These are phyloP conservation scores for Zanthoxylum bungeanum DNA, from an alignment of 345 rosid genomes.

Conservation along the genomic window DNA sequence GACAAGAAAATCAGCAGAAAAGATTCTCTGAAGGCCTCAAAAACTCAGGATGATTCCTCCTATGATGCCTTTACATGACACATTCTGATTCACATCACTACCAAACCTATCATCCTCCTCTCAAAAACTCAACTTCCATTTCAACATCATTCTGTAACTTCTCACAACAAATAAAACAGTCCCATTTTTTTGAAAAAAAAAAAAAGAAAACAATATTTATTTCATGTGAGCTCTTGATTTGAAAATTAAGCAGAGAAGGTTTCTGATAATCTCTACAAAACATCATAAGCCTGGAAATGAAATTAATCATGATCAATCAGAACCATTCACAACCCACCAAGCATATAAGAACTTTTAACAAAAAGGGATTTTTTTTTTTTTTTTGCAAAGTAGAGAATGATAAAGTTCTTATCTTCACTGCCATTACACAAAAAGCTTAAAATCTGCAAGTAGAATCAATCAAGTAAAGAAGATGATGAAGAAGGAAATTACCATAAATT, in stretches of 20 bases:
- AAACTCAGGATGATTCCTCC: constrained; percentile 16
- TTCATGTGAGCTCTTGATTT: background rate
- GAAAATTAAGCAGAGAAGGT: background rate
- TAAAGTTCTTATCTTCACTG: background rate
- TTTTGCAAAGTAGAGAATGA: background rate
- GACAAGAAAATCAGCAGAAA: constrained; percentile 5
- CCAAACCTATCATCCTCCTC: constrained; percentile 2
- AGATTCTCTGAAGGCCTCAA: constrained; percentile 22
- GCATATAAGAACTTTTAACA: background rate
- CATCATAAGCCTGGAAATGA: too few species aligned
- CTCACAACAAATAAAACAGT: background rate
- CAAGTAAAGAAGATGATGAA: background rate
- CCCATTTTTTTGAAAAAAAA: too few species aligned
- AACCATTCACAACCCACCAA: background rate
- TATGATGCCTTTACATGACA: constrained; percentile 13
- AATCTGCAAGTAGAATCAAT: background rate
- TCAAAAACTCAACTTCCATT: background rate
- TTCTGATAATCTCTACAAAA: too few species aligned
- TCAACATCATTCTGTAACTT: constrained; percentile 8
- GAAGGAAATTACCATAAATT: constrained; percentile 42
- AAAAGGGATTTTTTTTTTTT: too few species aligned
- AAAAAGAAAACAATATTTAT: background rate
- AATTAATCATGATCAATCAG: background rate
- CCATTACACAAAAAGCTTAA: background rate
- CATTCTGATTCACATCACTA: constrained; percentile 19